A percentile compares a stretch with the other conserved stretches of the same genome.
phyloP scores from a whole-genome alignment of 805 yeast genomes.

The Ogataea henricii region DNA sequence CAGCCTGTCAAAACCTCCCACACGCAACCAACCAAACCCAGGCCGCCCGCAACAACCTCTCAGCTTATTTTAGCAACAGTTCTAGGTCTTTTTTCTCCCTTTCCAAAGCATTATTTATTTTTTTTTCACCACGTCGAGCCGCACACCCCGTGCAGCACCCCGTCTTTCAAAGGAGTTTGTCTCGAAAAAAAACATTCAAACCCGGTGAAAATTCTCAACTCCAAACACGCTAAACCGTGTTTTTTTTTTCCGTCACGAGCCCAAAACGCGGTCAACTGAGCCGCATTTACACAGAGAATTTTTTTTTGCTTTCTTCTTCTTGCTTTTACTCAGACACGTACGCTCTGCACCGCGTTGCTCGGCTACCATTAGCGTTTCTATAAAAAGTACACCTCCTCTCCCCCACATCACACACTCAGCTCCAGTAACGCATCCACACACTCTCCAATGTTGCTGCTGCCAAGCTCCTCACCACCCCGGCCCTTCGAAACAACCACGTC shows the following conservation, averaged over 20 bases:
- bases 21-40: too few relatives aligned
- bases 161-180: slow-evolving; percentile 1
- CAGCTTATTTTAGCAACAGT: slow-evolving; percentile 4
- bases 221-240: neutral
- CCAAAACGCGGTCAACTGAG: neutral
- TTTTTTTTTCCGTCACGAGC: slow-evolving; percentile 1
- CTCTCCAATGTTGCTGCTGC: slow-evolving; percentile 58
- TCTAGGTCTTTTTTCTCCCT: neutral
- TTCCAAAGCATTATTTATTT: slow-evolving; percentile 3
- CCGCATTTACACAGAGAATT: too few relatives aligned
- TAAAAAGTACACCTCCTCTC: slow-evolving; percentile 1
- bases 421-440: slow-evolving; percentile 67
- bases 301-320: too few relatives aligned
- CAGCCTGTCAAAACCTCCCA: neutral
- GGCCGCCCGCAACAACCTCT: neutral
- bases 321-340: too few relatives aligned
- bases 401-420: slow-evolving; percentile 16
- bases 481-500: slow-evolving; percentile 70
- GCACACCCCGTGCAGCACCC: slow-evolving; percentile 1
- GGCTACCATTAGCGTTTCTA: neutral
- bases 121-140: slow-evolving; percentile 1
- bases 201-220: neutral
- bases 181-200: slow-evolving; percentile 1
- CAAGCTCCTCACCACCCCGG: slow-evolving; percentile 16
- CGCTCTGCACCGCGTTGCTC: too few relatives aligned